phyloP scores from a whole-genome alignment of 768 basidiomycete species.

The Porpolomopsis calyptriformis region DNA sequence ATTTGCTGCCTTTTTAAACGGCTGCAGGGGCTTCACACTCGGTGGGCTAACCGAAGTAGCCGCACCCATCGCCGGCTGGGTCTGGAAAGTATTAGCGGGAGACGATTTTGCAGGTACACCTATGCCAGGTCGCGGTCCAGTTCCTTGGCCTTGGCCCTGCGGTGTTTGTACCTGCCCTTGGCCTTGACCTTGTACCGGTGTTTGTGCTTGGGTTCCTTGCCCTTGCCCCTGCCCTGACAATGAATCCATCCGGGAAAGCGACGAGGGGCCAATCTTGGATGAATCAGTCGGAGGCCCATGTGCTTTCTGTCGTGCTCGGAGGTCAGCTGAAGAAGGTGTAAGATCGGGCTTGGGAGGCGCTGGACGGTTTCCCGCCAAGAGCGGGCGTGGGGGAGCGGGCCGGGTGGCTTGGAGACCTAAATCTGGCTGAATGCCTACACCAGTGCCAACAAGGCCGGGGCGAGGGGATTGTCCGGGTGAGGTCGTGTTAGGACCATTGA shows the following conservation, averaged over 20 bases:
- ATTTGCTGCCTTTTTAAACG: slow-evolving; percentile 43
- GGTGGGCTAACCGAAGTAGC: slow-evolving; percentile 45
- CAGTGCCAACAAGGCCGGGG: too few relatives aligned
- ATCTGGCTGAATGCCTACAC: slow-evolving; percentile 1
- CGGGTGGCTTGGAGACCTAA: slow-evolving; percentile 41
- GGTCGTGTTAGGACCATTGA: slow-evolving; percentile 36
- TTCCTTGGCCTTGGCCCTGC: slow-evolving; percentile 18
- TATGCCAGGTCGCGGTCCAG: slow-evolving; percentile 30
- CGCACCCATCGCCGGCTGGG: slow-evolving; percentile 35
- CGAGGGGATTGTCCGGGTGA: slow-evolving; percentile 4
- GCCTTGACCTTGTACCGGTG: slow-evolving; percentile 18
- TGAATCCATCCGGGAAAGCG: background rate
- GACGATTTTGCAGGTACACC: slow-evolving; percentile 29
- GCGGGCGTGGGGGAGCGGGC: slow-evolving; percentile 60
- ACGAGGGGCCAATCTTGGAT: background rate
- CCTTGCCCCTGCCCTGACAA: slow-evolving; percentile 12
- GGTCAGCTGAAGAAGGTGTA: slow-evolving; percentile 54
- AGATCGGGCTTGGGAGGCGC: slow-evolving; percentile 42
- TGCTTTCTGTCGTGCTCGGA: slow-evolving; percentile 53
- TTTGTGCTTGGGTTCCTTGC: slow-evolving; percentile 12
- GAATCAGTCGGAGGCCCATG: slow-evolving; percentile 34
- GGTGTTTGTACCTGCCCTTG: slow-evolving; percentile 23
- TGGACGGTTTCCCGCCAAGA: slow-evolving; percentile 43
- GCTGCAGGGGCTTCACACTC: slow-evolving; percentile 66
- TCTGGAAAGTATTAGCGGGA: slow-evolving; percentile 38